Base-by-base conservation (phyloP, 2,329 filamentous ascomycete species). In the Zasmidium cellare region DNA sequence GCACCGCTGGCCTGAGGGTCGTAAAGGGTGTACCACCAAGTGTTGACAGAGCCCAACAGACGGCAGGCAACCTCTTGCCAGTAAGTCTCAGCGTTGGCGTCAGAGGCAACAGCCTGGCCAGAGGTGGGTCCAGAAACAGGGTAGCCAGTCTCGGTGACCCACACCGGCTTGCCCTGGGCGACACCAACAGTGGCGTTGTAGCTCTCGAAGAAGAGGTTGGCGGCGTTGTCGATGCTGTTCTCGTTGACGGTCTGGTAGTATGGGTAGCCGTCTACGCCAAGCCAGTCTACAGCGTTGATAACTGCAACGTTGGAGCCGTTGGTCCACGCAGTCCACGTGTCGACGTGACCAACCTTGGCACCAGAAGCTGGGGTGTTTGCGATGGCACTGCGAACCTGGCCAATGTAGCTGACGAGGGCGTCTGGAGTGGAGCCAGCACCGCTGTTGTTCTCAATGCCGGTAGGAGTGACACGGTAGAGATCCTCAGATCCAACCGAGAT, bases 401-500 rank as follows among this genome's bases (percentile, higher is more conserved):
- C 74, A 79, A 96, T 91, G 77, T 92, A 94, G 58, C 77, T 74
- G 68, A 85, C 82, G 41, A 96, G 77, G 11, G 79, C 79, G 41
- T 80, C 77, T 11, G 91, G 88, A 51, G 81, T 74, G 41, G 83
- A 79, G 63, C 91, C 91, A 45, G 82, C 73, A 56, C 86, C 84
- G 38, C 85, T 84, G 1, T 84, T 76, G 70, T 85, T 85, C 51
- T 79, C 75, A 60, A 87, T 82, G 56, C 89, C 90, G 9, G 82
- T 87, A 14, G 84, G 82, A 0, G 90, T 89, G 75, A 82, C 84
- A 69, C 90, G 65, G 69, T 80, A 81, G 20, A 80, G 82, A 73
- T 96, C 92, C 80, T 96, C 92, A 65, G 84, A 89, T 61, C 92
- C 92, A 53, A 96, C 85, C 0, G 90, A 92, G 76, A 96, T 93